These are phyloP conservation scores for Escallonia herrerae DNA, from an alignment of 129 eudicot genomes.

Conservation along the genomic window DNA sequence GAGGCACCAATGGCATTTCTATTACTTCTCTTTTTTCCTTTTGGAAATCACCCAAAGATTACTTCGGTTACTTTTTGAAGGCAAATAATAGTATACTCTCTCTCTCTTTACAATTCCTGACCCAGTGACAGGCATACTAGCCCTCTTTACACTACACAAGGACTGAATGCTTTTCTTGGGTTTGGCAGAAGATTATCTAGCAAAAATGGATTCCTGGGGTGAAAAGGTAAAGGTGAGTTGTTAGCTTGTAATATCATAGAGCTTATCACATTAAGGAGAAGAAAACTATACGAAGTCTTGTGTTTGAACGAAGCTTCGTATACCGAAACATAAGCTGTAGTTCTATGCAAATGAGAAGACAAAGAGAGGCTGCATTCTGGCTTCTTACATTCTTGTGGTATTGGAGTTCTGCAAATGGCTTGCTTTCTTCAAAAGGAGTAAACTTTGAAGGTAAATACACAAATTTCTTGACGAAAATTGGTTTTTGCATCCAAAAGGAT, in stretches of 20 bases:
- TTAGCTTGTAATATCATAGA: conserved; percentile 1
- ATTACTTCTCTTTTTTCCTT: background rate
- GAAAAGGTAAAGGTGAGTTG: conserved; percentile 15
- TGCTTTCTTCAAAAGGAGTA: conserved; percentile 91
- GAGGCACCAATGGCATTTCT: conserved; percentile 1
- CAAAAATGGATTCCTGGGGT: conserved; percentile 19
- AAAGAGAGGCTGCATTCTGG: conserved; percentile 26
- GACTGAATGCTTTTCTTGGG: conserved; percentile 23
- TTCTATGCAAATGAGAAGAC: conserved; percentile 42
- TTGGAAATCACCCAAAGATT: background rate
- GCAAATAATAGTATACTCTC: conserved; percentile 6
- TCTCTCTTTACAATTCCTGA: conserved; percentile 28
- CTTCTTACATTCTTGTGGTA: conserved; percentile 32
- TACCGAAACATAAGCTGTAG: conserved; percentile 4
- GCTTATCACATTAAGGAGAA: conserved; percentile 21
- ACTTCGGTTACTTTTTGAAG: conserved; percentile 1
- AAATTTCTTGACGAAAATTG: conserved; percentile 6
- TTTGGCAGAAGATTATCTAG: conserved; percentile 23
- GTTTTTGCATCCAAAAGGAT: background rate
- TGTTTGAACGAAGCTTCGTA: conserved; percentile 8
- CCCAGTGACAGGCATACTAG: conserved; percentile 73
- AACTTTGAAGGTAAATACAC: conserved; percentile 77
- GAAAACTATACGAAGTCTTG: conserved; percentile 7
- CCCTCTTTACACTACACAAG: conserved; percentile 50
- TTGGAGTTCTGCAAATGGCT: conserved; percentile 32